A percentile compares a stretch with the other conserved stretches of the same genome.
Conservation (phyloP, 306 rosid genomes). For the Morella rubra region DNA sequence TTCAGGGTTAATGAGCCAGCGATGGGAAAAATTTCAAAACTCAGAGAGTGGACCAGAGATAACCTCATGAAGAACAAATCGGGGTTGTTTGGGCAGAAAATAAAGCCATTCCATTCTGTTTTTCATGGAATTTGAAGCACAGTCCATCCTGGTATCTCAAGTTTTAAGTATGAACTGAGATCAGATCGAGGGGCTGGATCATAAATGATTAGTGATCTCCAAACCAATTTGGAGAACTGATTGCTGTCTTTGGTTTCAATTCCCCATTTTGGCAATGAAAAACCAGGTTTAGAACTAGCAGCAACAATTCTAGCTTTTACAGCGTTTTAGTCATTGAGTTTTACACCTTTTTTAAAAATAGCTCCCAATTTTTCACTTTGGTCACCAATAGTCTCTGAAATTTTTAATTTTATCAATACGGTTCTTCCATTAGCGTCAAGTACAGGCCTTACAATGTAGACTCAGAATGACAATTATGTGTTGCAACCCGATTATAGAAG, state of each 20-base stretch:
- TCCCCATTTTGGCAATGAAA: not conserved
- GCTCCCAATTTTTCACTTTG: too few species aligned
- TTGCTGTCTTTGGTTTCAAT: not conserved
- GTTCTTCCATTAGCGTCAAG: too few species aligned
- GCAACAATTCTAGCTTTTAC: too few species aligned
- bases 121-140: conserved; percentile 10
- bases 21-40: not conserved
- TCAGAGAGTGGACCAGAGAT: too few species aligned
- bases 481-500: too few species aligned
- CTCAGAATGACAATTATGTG: too few species aligned
- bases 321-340: too few species aligned
- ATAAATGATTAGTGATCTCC: not conserved
- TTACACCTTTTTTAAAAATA: too few species aligned
- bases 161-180: not conserved
- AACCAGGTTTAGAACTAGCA: too few species aligned
- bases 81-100: not conserved
- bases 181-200: not conserved
- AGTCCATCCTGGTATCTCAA: conserved; percentile 10
- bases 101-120: conserved; percentile 6
- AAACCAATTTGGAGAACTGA: not conserved
- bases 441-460: too few species aligned
- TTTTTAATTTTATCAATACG: too few species aligned
- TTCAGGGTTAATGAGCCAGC: not conserved
- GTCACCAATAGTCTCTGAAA: too few species aligned
- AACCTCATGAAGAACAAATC: not conserved